A percentile compares a stretch with the other conserved stretches of the same genome.
Conservation (phyloP, 371 early-diverging fungal species). For the Syncephalis plumigaleata region DNA sequence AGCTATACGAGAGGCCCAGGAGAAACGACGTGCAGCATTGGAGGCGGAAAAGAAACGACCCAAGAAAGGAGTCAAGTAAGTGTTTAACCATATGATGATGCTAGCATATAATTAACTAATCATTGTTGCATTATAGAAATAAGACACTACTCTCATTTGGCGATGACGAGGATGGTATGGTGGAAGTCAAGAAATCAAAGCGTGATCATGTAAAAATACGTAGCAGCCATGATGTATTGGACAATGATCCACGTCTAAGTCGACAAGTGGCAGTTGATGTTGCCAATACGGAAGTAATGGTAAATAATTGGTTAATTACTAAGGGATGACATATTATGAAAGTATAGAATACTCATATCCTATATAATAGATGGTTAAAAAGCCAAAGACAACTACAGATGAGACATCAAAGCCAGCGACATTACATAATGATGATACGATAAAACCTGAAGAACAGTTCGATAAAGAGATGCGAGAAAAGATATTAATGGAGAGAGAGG, state of each 20-base stretch:
- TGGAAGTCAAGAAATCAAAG: constrained; percentile 7
- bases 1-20: neutral
- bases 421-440: neutral
- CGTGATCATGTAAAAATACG: constrained; percentile 21
- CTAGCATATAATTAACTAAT: neutral
- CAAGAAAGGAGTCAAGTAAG: constrained; percentile 31
- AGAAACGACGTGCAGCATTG: constrained; percentile 6
- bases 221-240: constrained; percentile 61
- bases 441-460: neutral
- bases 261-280: constrained; percentile 17
- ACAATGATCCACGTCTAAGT: constrained; percentile 26
- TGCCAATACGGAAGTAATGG: neutral
- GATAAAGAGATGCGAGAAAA: neutral
- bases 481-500: neutral
- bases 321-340: too few relatives aligned
- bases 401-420: neutral
- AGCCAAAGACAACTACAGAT: too few relatives aligned
- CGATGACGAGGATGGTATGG: constrained; percentile 38
- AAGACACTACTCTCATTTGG: constrained; percentile 76
- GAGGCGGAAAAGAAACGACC: constrained; percentile 34
- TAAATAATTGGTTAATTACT: too few relatives aligned
- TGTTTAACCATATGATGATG: neutral
- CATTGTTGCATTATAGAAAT: constrained; percentile 21
- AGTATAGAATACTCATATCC: too few relatives aligned
- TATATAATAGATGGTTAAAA: too few relatives aligned